Percentiles rank a stretch among this genome's conserved stretches.
These are phyloP conservation scores for Tetrahymena thermophila DNA, from an alignment of 73 alveolate species.

Conservation along the genomic window DNA sequence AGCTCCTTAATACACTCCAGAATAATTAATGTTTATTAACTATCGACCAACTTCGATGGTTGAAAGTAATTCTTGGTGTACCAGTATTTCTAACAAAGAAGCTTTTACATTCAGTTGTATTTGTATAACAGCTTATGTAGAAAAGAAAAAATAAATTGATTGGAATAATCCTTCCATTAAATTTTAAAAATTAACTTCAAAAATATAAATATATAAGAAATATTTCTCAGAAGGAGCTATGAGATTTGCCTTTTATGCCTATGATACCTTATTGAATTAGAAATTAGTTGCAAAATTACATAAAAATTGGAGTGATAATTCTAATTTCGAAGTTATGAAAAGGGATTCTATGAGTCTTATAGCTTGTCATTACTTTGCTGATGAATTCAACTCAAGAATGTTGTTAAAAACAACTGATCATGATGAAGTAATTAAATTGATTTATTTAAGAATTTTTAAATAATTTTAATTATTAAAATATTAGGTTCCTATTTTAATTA, in stretches of 20 bases:
- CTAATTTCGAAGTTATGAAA: background rate
- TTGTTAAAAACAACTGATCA: constrained; percentile 12
- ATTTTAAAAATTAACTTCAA: background rate
- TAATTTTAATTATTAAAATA: background rate
- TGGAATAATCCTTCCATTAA: constrained; percentile 12
- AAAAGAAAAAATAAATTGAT: background rate
- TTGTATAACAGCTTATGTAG: background rate
- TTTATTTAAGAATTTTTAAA: background rate
- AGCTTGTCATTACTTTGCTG: constrained; percentile 46
- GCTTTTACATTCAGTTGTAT: background rate
- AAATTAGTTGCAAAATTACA: constrained; percentile 44
- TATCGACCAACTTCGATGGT: background rate
- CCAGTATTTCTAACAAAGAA: background rate
- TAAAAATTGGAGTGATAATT: background rate
- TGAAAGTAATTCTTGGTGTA: background rate
- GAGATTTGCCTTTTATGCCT: constrained; percentile 46
- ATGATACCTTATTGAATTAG: constrained; percentile 29
- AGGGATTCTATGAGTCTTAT: constrained; percentile 46
- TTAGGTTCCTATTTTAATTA: constrained; percentile 16
- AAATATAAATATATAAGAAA: constrained; percentile 10
- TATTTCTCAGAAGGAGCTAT: constrained; percentile 53
- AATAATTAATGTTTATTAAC: background rate
- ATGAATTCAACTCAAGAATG: constrained; percentile 52
- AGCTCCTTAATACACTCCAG: background rate
- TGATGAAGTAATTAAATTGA: background rate